Conservation (phyloP, 495 filamentous ascomycete genomes). For the Aspergillus ostianus region DNA sequence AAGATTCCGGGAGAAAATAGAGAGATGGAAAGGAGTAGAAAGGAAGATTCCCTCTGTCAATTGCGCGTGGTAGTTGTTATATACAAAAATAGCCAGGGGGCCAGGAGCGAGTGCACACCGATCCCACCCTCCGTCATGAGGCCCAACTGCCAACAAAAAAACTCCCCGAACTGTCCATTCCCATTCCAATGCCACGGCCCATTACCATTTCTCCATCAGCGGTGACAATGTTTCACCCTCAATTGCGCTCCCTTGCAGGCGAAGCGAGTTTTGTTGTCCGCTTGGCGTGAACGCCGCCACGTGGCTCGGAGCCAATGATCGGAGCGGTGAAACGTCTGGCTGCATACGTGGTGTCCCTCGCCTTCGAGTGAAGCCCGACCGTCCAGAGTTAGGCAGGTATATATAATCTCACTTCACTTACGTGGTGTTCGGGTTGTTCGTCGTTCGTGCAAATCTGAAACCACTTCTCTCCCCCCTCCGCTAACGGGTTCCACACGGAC, state of each 20-base stretch:
- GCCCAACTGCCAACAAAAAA: neutral
- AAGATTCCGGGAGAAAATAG: too few relatives aligned
- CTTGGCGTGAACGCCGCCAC: slow-evolving; percentile 14
- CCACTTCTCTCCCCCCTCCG: slow-evolving; percentile 1
- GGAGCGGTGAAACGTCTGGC: slow-evolving; percentile 12
- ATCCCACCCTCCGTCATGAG: neutral
- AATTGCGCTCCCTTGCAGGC: neutral
- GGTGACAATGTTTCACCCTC: neutral
- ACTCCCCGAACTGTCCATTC: neutral
- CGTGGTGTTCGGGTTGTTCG: slow-evolving; percentile 2
- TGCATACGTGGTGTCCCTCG: neutral
- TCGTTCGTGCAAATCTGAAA: slow-evolving; percentile 8
- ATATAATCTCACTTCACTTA: neutral
- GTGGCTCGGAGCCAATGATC: slow-evolving; percentile 13
- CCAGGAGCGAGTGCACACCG: too few relatives aligned
- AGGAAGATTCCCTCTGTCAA: too few relatives aligned
- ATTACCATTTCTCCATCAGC: neutral
- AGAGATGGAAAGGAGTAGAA: too few relatives aligned
- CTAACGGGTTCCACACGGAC: neutral
- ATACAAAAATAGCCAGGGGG: neutral
- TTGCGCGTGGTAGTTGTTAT: neutral
- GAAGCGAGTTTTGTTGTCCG: slow-evolving; percentile 14
- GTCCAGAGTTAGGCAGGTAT: slow-evolving; percentile 5
- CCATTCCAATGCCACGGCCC: neutral
- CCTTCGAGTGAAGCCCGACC: neutral